These are phyloP conservation scores for Lycium barbarum DNA, from an alignment of 257 asterid species.

Conservation along the genomic window DNA sequence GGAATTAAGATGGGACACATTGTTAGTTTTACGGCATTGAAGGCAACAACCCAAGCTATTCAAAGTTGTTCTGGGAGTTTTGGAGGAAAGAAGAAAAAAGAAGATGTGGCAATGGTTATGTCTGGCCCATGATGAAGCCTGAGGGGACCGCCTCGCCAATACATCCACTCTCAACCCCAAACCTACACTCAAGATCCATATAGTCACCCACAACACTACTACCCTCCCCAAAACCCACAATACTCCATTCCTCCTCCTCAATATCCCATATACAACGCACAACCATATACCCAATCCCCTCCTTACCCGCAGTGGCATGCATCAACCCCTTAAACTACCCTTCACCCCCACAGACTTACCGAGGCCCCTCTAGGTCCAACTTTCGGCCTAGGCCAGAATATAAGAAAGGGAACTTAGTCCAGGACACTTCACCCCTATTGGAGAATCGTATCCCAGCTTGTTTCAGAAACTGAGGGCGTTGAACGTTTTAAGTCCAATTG, in stretches of 20 bases:
- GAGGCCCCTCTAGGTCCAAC: background rate
- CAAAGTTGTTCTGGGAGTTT: too few relatives aligned
- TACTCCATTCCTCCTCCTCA: background rate
- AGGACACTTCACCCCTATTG: background rate
- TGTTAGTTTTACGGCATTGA: too few relatives aligned
- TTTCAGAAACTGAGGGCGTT: background rate
- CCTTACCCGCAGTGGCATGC: background rate
- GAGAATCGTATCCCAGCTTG: too few relatives aligned
- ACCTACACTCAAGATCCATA: background rate
- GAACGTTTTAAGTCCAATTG: background rate
- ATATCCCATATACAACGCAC: too few relatives aligned
- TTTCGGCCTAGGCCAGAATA: background rate
- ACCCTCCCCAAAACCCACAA: background rate
- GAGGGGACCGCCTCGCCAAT: too few relatives aligned
- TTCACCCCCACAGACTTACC: background rate
- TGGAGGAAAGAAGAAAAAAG: too few relatives aligned
- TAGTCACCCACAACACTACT: background rate
- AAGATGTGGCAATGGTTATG: too few relatives aligned
- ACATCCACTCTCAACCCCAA: background rate
- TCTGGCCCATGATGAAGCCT: too few relatives aligned
- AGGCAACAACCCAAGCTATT: too few relatives aligned
- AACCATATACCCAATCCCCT: too few relatives aligned
- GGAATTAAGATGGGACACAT: too few relatives aligned
- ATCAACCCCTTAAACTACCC: background rate
- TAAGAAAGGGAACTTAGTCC: background rate